Percentiles rank a stretch among this genome's conserved stretches.
These are phyloP conservation scores for Solanum lycopersicoides DNA, from an alignment of 257 asterid genomes.

Conservation along the genomic window DNA sequence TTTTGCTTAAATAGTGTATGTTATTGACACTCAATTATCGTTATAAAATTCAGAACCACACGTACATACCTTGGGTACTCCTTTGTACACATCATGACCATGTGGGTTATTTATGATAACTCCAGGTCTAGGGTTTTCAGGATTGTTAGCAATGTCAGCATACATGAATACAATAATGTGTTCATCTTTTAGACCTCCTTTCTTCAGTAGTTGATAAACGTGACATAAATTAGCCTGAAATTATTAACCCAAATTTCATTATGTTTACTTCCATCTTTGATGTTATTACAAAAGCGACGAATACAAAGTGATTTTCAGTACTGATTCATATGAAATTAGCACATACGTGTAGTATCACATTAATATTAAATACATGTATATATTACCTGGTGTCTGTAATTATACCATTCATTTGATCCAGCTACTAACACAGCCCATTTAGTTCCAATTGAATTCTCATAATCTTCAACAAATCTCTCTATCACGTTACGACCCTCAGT, in stretches of 20 bases:
- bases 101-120: conserved; percentile 74
- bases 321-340: background rate
- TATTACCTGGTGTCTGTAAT: conserved; percentile 87
- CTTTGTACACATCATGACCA: conserved; percentile 70
- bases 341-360: background rate
- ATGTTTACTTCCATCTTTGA: background rate
- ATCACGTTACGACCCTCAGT: conserved; percentile 34
- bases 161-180: conserved; percentile 79
- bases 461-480: conserved; percentile 18
- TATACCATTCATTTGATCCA: conserved; percentile 77
- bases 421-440: conserved; percentile 88
- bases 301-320: background rate
- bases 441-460: conserved; percentile 52
- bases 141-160: conserved; percentile 66
- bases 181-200: conserved; percentile 83
- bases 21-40: no score
- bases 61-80: conserved; percentile 54
- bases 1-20: no score
- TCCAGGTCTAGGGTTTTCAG: conserved; percentile 75
- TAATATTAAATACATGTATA: background rate
- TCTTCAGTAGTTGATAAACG: conserved; percentile 73
- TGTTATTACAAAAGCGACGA: background rate
- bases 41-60: background rate
- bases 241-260: background rate
- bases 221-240: conserved; percentile 80